A percentile compares a stretch with the other conserved stretches of the same genome.
phyloP scores from a whole-genome alignment of 1,284 basidiomycete species.

The Volvariella surrecta region DNA sequence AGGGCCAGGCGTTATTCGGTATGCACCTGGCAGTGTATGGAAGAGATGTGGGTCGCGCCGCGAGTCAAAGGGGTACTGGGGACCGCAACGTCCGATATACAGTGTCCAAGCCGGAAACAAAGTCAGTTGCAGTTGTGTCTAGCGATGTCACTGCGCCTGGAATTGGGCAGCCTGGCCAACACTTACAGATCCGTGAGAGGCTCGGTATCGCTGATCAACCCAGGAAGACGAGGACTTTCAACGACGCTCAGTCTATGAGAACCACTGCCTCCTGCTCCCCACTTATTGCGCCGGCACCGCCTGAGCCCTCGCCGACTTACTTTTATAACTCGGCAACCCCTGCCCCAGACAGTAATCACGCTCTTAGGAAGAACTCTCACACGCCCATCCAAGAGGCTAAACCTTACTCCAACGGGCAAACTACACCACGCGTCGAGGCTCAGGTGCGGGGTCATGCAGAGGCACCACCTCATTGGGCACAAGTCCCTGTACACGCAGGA shows the following conservation, averaged over 20 bases:
- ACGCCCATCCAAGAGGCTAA: conserved; percentile 3
- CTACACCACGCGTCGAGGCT: too few relatives aligned
- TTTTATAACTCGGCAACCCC: conserved; percentile 27
- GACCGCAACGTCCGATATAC: background rate
- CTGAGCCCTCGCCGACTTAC: conserved; percentile 25
- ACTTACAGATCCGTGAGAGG: conserved; percentile 23
- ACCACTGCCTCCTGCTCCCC: conserved; percentile 11
- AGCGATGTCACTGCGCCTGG: background rate
- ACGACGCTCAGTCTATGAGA: background rate
- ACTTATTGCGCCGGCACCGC: conserved; percentile 6
- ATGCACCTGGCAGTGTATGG: conserved; percentile 29
- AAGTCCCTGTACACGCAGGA: too few relatives aligned
- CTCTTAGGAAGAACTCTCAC: too few relatives aligned
- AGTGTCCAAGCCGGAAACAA: background rate
- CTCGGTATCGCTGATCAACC: conserved; percentile 17
- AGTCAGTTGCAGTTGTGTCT: background rate
- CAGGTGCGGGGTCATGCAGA: too few relatives aligned
- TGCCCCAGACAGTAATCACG: too few relatives aligned
- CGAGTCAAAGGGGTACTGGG: background rate
- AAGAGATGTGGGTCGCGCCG: conserved; percentile 12
- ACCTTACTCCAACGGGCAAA: background rate
- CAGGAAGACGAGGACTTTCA: conserved; percentile 2
- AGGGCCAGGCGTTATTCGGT: conserved; percentile 32
- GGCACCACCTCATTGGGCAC: too few relatives aligned
- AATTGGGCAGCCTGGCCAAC: conserved; percentile 19